phyloP scores from a whole-genome alignment of 148 eudicot genomes.

The Chenopodium suecicum region DNA sequence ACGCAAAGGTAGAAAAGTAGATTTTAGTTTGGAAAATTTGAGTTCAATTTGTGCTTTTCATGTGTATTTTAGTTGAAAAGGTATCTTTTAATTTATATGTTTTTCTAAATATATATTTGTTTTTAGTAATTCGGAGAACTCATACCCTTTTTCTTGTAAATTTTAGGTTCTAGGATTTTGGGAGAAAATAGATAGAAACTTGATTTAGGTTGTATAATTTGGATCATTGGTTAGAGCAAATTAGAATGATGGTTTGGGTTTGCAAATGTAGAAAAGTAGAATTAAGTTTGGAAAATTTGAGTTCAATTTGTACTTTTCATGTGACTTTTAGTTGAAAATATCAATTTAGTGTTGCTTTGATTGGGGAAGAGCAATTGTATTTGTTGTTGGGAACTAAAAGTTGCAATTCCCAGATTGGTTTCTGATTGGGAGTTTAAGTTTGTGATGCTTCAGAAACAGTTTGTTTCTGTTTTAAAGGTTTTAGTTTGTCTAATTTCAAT shows the following conservation, averaged over 20 bases:
- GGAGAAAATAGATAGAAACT: neutral
- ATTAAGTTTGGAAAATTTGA: neutral
- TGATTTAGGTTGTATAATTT: neutral
- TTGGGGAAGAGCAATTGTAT: neutral
- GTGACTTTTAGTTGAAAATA: neutral
- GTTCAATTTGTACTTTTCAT: neutral
- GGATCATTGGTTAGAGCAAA: neutral
- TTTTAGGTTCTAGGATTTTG: constrained; percentile 4
- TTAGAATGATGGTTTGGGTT: neutral
- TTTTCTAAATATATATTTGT: neutral
- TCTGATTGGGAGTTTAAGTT: neutral
- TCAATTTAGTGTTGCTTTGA: neutral
- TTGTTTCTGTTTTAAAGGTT: neutral
- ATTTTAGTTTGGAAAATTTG: too few species aligned
- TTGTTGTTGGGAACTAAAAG: neutral
- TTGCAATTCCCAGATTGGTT: neutral
- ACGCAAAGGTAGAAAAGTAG: too few species aligned
- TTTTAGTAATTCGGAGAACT: neutral
- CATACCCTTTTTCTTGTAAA: neutral
- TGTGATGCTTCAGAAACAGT: neutral
- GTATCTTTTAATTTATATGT: constrained; percentile 19
- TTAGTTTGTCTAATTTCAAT: neutral
- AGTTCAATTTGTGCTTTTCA: too few species aligned
- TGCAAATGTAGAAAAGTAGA: neutral
- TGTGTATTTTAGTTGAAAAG: constrained; percentile 24